phyloP scores from a whole-genome alignment of 1,284 basidiomycete genomes.

The Ceratobasidium sp. region DNA sequence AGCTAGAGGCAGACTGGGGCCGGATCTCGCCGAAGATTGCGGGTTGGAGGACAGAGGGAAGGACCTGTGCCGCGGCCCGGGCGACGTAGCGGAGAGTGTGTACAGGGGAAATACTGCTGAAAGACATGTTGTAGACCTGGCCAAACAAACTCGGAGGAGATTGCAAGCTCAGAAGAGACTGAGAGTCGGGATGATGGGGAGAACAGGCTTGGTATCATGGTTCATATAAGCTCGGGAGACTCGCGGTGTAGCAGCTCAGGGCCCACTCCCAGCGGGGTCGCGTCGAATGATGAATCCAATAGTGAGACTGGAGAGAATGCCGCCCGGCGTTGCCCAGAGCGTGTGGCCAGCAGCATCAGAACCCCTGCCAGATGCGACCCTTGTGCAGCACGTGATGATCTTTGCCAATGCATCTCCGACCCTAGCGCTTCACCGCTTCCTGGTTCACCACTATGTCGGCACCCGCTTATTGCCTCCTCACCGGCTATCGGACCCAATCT shows the following conservation, averaged over 20 bases:
- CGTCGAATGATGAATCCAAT: constrained; percentile 25
- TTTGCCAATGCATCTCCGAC: constrained; percentile 9
- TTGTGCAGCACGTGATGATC: constrained; percentile 35
- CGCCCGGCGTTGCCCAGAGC: constrained; percentile 16
- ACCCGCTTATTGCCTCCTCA: background rate
- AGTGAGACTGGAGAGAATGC: constrained; percentile 33
- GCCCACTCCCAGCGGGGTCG: background rate
- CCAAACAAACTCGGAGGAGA: constrained; percentile 34
- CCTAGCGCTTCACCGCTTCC: constrained; percentile 14
- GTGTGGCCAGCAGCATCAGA: constrained; percentile 34
- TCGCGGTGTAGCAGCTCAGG: background rate
- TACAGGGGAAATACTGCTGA: constrained; percentile 32
- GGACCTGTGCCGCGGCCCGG: constrained; percentile 30
- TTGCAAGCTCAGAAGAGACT: constrained; percentile 34
- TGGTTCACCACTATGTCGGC: background rate
- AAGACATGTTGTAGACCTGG: constrained; percentile 22
- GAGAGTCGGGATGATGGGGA: constrained; percentile 37
- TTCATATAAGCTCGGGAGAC: constrained; percentile 34
- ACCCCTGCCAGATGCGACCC: constrained; percentile 16
- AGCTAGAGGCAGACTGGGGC: constrained; percentile 3
- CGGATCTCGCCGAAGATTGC: constrained; percentile 18
- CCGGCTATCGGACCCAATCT: background rate
- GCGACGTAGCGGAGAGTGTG: constrained; percentile 36
- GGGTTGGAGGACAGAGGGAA: constrained; percentile 31
- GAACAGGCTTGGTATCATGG: constrained; percentile 29